Conservation (phyloP, 2,329 filamentous ascomycete genomes). For the Purpureocillium takamizusanense region DNA sequence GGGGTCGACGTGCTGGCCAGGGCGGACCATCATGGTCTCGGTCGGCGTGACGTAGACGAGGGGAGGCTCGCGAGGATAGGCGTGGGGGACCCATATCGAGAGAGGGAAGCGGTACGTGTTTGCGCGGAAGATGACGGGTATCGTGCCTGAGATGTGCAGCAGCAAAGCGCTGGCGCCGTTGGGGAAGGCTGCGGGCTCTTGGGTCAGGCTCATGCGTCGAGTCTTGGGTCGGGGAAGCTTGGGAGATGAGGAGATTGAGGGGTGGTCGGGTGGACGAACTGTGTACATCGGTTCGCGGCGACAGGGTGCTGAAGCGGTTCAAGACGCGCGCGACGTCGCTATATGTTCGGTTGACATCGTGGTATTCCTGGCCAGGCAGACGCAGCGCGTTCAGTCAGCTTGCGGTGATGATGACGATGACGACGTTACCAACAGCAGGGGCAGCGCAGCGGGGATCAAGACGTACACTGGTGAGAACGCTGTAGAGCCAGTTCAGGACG, state of each 20-base stretch:
- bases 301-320: slow-evolving; percentile 67
- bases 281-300: slow-evolving; percentile 87
- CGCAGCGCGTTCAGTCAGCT: too few species aligned
- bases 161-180: slow-evolving; percentile 81
- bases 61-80: slow-evolving; percentile 78
- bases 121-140: slow-evolving; percentile 87
- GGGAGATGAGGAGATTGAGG: too few species aligned
- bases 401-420: too few species aligned
- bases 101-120: slow-evolving; percentile 85
- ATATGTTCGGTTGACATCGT: slow-evolving; percentile 86
- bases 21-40: slow-evolving; percentile 78
- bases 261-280: slow-evolving; percentile 47
- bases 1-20: slow-evolving; percentile 88
- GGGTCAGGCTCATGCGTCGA: too few species aligned
- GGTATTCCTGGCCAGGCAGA: slow-evolving; percentile 62
- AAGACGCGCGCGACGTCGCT: slow-evolving; percentile 81
- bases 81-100: slow-evolving; percentile 85
- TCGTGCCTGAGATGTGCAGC: slow-evolving; percentile 74
- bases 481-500: slow-evolving; percentile 92
- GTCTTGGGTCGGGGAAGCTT: too few species aligned
- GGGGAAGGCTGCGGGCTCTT: slow-evolving; percentile 61
- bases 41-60: slow-evolving; percentile 84
- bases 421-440: too few species aligned
- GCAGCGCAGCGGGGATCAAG: slow-evolving; percentile 1
- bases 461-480: slow-evolving; percentile 68